Conservation (phyloP, 495 filamentous ascomycete genomes). For the Penicillium paxilli region DNA sequence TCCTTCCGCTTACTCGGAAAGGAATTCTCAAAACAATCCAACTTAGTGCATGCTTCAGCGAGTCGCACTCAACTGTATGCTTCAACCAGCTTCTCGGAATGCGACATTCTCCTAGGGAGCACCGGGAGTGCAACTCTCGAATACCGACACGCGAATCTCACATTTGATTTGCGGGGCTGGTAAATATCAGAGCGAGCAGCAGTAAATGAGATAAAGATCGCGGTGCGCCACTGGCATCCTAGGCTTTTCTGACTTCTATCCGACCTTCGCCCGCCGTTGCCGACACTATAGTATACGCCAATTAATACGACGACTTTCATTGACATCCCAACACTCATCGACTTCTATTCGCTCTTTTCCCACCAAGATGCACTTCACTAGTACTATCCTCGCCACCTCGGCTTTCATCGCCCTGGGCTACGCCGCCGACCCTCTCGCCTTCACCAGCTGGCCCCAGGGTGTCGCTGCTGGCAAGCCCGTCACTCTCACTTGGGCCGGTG, state of each 20-base stretch:
- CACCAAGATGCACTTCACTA: slow-evolving; percentile 26
- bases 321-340: slow-evolving; percentile 11
- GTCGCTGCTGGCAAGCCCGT: slow-evolving; percentile 40
- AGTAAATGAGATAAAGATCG: slow-evolving; percentile 21
- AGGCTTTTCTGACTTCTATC: background rate
- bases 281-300: background rate
- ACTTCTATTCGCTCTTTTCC: background rate
- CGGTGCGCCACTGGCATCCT: slow-evolving; percentile 18
- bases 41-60: slow-evolving; percentile 5
- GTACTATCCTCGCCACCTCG: slow-evolving; percentile 35
- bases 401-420: slow-evolving; percentile 24
- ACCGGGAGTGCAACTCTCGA: slow-evolving; percentile 9
- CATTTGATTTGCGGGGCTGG: slow-evolving; percentile 14
- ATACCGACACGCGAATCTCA: slow-evolving; percentile 17
- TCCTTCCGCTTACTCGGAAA: background rate
- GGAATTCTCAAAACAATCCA: slow-evolving; percentile 12
- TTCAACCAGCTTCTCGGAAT: slow-evolving; percentile 19
- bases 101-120: slow-evolving; percentile 24
- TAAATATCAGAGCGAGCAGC: background rate
- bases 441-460: slow-evolving; percentile 43
- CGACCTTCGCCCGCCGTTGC: slow-evolving; percentile 3
- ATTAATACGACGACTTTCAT: slow-evolving; percentile 16
- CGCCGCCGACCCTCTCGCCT: slow-evolving; percentile 37
- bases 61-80: slow-evolving; percentile 5
- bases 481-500: slow-evolving; percentile 44